These are phyloP conservation scores for Tolypocladium tropicale DNA, from an alignment of 2,329 filamentous ascomycete species.

Conservation along the genomic window DNA sequence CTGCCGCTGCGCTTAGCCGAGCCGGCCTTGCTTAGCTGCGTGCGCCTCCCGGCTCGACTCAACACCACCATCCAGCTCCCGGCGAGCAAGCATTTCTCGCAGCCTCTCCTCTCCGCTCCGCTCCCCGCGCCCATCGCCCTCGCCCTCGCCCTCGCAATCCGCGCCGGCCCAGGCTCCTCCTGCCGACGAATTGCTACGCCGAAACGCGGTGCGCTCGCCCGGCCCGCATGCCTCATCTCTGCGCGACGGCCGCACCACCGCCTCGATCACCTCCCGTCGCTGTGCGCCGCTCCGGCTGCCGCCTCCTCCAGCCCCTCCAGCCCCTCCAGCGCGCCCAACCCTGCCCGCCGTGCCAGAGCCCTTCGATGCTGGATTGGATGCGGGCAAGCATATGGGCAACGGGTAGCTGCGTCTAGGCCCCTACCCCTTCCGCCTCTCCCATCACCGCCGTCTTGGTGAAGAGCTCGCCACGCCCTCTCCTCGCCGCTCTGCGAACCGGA, in stretches of 20 bases:
- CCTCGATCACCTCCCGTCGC: slow-evolving; percentile 3
- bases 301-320: too few species aligned
- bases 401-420: slow-evolving; percentile 12
- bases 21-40: not conserved
- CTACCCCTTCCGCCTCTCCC: not conserved
- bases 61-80: not conserved
- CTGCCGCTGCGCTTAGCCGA: not conserved
- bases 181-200: slow-evolving; percentile 1
- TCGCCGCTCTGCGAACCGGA: not conserved
- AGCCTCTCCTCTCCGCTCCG: not conserved
- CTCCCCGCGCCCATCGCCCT: not conserved
- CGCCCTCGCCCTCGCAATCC: not conserved
- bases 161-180: slow-evolving; percentile 3
- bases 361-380: slow-evolving; percentile 6
- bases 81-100: not conserved
- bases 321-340: slow-evolving; percentile 1
- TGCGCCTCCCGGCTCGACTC: not conserved
- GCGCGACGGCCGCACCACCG: slow-evolving; percentile 15
- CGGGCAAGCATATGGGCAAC: slow-evolving; percentile 10
- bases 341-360: slow-evolving; percentile 4
- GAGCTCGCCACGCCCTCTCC: not conserved
- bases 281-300: slow-evolving; percentile 5
- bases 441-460: not conserved
- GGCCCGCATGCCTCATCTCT: slow-evolving; percentile 24
- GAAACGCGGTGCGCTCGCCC: slow-evolving; percentile 5